phyloP scores from a whole-genome alignment of 1,284 basidiomycete genomes.

The Sanghuangporus weigelae region DNA sequence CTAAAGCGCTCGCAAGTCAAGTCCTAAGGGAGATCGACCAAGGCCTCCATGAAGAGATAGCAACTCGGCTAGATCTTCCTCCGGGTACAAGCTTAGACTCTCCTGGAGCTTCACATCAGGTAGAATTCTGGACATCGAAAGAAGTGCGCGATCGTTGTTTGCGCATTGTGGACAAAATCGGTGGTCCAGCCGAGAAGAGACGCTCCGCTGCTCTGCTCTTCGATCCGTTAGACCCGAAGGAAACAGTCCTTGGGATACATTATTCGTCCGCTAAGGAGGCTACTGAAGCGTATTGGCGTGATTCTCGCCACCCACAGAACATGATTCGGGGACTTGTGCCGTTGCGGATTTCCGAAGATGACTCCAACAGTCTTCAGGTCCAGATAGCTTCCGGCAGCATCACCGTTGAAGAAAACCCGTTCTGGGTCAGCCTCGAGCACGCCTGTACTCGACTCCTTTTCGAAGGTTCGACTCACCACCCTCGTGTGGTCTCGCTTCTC shows the following conservation, averaged over 20 bases:
- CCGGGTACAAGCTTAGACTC: neutral
- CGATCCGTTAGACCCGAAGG: slow-evolving; percentile 2
- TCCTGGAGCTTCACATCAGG: slow-evolving; percentile 9
- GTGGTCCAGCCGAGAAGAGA: slow-evolving; percentile 55
- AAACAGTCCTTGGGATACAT: neutral
- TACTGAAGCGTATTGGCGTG: slow-evolving; percentile 46
- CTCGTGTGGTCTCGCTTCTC: neutral
- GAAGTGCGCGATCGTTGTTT: slow-evolving; percentile 67
- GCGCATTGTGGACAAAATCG: slow-evolving; percentile 68
- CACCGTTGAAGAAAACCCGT: slow-evolving; percentile 6
- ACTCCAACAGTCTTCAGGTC: neutral
- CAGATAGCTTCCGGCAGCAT: neutral
- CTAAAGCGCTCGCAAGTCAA: slow-evolving; percentile 59
- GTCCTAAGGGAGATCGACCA: slow-evolving; percentile 66
- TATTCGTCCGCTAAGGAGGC: neutral
- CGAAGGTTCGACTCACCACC: slow-evolving; percentile 1
- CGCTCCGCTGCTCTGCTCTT: slow-evolving; percentile 55
- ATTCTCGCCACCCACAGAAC: slow-evolving; percentile 48
- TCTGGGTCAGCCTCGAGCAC: slow-evolving; percentile 7
- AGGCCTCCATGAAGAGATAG: slow-evolving; percentile 61
- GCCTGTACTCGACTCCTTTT: slow-evolving; percentile 10
- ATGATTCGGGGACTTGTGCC: slow-evolving; percentile 54
- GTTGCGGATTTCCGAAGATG: slow-evolving; percentile 34
- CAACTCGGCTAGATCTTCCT: slow-evolving; percentile 34
- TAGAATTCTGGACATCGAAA: slow-evolving; percentile 71